phyloP scores from a whole-genome alignment of 768 basidiomycete genomes.

The Mycena rosella region DNA sequence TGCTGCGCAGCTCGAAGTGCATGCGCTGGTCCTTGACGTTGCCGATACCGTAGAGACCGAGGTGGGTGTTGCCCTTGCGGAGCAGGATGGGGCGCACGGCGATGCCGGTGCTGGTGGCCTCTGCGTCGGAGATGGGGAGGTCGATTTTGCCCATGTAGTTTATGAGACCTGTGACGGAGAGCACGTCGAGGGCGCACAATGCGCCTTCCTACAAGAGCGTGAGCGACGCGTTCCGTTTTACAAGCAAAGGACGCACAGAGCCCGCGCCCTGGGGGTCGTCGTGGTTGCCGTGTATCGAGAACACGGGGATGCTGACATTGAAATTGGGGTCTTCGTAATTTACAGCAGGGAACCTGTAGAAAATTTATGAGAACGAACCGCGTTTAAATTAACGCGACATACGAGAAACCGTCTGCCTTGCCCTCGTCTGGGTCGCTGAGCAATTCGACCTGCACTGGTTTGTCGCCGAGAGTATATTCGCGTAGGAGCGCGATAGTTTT shows the following conservation, averaged over 20 bases:
- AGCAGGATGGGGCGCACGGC: conserved; percentile 92
- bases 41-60: conserved; percentile 96
- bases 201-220: conserved; percentile 83
- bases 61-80: conserved; percentile 84
- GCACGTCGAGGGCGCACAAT: conserved; percentile 92
- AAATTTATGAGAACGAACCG: background rate
- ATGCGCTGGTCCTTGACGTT: conserved; percentile 97
- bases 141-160: conserved; percentile 99
- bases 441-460: conserved; percentile 91
- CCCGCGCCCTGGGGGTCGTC: conserved; percentile 99
- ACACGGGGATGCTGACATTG: conserved; percentile 96
- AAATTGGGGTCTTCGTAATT: conserved; percentile 98
- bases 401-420: conserved; percentile 88
- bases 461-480: conserved; percentile 91
- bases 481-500: conserved; percentile 90
- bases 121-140: conserved; percentile 78
- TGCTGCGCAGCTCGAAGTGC: conserved; percentile 95
- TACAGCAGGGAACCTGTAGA: conserved; percentile 88
- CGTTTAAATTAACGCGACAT: conserved; percentile 44
- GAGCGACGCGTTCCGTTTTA: background rate
- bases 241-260: conserved; percentile 64
- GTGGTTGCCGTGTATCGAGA: conserved; percentile 99
- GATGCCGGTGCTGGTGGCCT: conserved; percentile 79
- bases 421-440: conserved; percentile 95
- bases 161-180: conserved; percentile 92